phyloP scores from a whole-genome alignment of 2,329 filamentous ascomycete genomes.

The Teratosphaeria gauchensis region DNA sequence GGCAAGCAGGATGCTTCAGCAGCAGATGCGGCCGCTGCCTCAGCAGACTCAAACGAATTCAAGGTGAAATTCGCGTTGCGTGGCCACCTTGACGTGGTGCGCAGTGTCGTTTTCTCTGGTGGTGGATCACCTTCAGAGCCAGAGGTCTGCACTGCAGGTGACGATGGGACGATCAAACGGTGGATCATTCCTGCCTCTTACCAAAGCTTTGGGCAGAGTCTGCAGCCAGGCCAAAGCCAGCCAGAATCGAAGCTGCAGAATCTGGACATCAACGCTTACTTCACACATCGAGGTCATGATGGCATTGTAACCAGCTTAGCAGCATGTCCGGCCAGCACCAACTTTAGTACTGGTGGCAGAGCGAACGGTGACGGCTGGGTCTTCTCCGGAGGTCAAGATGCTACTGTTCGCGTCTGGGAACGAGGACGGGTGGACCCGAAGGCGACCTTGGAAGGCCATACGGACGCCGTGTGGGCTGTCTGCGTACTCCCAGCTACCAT shows the following conservation, averaged over 20 bases:
- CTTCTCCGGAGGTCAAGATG: slow-evolving; percentile 92
- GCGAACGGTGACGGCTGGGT: slow-evolving; percentile 94
- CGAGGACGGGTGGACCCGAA: slow-evolving; percentile 89
- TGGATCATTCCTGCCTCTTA: slow-evolving; percentile 79
- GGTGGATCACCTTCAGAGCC: slow-evolving; percentile 92
- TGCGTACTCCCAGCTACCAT: slow-evolving; percentile 82
- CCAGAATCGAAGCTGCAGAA: slow-evolving; percentile 37
- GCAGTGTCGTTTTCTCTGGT: slow-evolving; percentile 91
- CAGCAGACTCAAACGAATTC: slow-evolving; percentile 65
- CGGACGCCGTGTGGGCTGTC: slow-evolving; percentile 90
- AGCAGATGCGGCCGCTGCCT: slow-evolving; percentile 31
- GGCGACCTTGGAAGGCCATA: slow-evolving; percentile 86
- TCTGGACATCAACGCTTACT: slow-evolving; percentile 84
- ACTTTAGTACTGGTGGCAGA: slow-evolving; percentile 80
- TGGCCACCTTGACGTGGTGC: slow-evolving; percentile 87
- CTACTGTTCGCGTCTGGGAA: slow-evolving; percentile 91
- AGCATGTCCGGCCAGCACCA: slow-evolving; percentile 76
- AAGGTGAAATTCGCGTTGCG: slow-evolving; percentile 87
- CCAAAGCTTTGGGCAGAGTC: slow-evolving; percentile 44
- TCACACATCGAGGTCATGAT: slow-evolving; percentile 89
- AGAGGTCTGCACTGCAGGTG: slow-evolving; percentile 90
- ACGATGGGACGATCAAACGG: slow-evolving; percentile 91
- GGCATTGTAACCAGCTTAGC: slow-evolving; percentile 80
- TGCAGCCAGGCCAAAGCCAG: slow-evolving; percentile 12
- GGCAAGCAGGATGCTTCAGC: slow-evolving; percentile 43